Percentiles rank a stretch among this genome's conserved stretches.
These are phyloP conservation scores for Byssochlamys sp. DNA, from an alignment of 2,329 filamentous ascomycete species.

Conservation along the genomic window DNA sequence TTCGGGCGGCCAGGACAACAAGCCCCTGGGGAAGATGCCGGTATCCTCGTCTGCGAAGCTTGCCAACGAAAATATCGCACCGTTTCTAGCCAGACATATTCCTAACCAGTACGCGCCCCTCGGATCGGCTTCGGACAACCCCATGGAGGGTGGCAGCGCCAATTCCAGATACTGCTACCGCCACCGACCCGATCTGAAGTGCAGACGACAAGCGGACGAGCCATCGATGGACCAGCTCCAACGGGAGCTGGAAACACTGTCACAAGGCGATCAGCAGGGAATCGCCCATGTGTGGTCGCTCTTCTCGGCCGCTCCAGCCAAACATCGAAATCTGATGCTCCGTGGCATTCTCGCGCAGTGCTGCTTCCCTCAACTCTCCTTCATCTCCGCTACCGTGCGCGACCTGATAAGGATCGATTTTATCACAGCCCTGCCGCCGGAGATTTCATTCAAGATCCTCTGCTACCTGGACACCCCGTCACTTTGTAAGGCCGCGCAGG, in stretches of 20 bases:
- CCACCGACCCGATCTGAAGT: slow-evolving; percentile 87
- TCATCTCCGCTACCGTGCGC: slow-evolving; percentile 78
- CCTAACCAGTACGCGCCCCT: slow-evolving; percentile 77
- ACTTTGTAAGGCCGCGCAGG: slow-evolving; percentile 89
- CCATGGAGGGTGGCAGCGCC: slow-evolving; percentile 35
- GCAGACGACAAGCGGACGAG: slow-evolving; percentile 83
- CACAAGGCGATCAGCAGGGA: slow-evolving; percentile 79
- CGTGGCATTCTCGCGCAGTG: slow-evolving; percentile 93
- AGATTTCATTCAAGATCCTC: slow-evolving; percentile 87
- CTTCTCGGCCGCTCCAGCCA: slow-evolving; percentile 88
- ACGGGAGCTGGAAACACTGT: slow-evolving; percentile 70
- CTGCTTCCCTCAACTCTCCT: slow-evolving; percentile 93
- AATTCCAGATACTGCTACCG: slow-evolving; percentile 95
- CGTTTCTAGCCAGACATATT: slow-evolving; percentile 84
- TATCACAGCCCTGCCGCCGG: slow-evolving; percentile 72
- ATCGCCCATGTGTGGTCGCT: slow-evolving; percentile 97
- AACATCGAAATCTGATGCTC: slow-evolving; percentile 90
- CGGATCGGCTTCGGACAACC: slow-evolving; percentile 32
- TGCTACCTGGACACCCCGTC: slow-evolving; percentile 88
- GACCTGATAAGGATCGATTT: slow-evolving; percentile 98
- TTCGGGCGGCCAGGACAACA: background rate
- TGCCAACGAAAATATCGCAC: slow-evolving; percentile 68
- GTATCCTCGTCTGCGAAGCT: slow-evolving; percentile 41
- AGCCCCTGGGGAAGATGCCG: background rate
- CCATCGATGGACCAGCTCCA: slow-evolving; percentile 93